Base-by-base conservation (phyloP, 2,329 filamentous ascomycete genomes). In the Epichloe brachyelytri region DNA sequence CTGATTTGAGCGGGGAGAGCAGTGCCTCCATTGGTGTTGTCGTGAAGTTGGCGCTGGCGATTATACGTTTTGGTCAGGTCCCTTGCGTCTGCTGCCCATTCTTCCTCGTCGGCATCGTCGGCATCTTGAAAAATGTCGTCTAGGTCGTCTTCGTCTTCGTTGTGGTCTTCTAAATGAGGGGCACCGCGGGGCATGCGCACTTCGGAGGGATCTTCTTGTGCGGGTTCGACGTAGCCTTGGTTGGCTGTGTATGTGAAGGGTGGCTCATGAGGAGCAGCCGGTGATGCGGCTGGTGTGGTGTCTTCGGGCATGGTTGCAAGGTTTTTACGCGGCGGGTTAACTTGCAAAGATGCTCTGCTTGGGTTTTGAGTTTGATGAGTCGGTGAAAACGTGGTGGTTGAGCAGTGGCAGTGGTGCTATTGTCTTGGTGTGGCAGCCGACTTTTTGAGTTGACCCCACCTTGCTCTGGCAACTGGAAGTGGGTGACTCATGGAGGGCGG, bases 1-100 rank as follows among this genome's bases (percentile, higher is more conserved):
- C 17, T 83, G 77, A 62, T 93, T 95, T 51, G 81, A 80, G 60
- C 85, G 83, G 3, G 85, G 83, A 80, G 76, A 46, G 79, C 73
- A 54, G 72, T 68, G 5, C 38, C 50, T 43, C 53, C 53, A 15
- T 54, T 17, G 36, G 65, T 41, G 19, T 38, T 49, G 39, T 73
- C 74, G 49, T 83, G 80, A 51, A 86, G 68, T 61, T 82, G 82
- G 53, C 81, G 78, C 65, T 94, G 88, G 54, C 89, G 84, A 66
- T 95, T 95, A 73, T 93, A 93, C 7, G 84, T 82, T 69, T 94
- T 93, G 38, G 88, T 89, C 51, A 88, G 78, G 65, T 95, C 86
- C 39, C 77, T 75, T 0, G 79, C 74, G 7, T 72, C 71, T 46
- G 81, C 72, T 17, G 77, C 68, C 60, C 79, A 80, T 22, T 80